Conservation (phyloP, 1,139 yeast species). For the Casaregolazyma lundiana region DNA sequence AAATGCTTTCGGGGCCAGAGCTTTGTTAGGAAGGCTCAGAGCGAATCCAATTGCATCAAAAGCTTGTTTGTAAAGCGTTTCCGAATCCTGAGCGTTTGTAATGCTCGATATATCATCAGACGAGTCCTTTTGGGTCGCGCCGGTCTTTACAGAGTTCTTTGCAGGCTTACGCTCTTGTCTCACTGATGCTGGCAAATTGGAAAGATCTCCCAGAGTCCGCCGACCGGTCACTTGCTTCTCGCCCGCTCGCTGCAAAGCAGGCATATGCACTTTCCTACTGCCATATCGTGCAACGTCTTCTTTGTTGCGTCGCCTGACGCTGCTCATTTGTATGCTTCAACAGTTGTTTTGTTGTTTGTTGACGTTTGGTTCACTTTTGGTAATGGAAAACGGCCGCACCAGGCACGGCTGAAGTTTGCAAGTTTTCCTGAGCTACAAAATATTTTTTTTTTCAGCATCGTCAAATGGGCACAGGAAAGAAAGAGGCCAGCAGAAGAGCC, state of each 20-base stretch:
- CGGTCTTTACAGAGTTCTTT: neutral
- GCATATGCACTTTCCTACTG: neutral
- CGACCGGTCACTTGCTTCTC: neutral
- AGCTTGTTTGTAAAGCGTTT: slow-evolving; percentile 3
- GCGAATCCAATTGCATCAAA: neutral
- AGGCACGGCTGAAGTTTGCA: slow-evolving; percentile 1
- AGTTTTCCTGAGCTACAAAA: neutral
- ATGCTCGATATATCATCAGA: neutral
- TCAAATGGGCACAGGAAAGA: slow-evolving; percentile 86
- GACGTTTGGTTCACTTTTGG: slow-evolving; percentile 4
- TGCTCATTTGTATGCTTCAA: neutral
- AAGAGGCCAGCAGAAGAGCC: slow-evolving; percentile 79
- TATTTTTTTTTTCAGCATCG: slow-evolving; percentile 1
- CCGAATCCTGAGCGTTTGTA: no score
- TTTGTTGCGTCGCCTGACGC: slow-evolving; percentile 1
- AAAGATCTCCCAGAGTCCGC: neutral
- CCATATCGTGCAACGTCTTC: neutral
- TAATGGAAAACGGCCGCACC: neutral
- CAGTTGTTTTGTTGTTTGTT: slow-evolving; percentile 9
- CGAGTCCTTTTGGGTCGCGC: no score
- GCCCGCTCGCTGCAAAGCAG: neutral
- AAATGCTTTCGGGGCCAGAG: slow-evolving; percentile 2
- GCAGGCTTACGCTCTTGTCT: neutral
- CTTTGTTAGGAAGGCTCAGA: neutral
- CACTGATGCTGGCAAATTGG: neutral